phyloP scores from a whole-genome alignment of 805 yeast genomes.

The Zygosaccharomyces gambellarensis region DNA sequence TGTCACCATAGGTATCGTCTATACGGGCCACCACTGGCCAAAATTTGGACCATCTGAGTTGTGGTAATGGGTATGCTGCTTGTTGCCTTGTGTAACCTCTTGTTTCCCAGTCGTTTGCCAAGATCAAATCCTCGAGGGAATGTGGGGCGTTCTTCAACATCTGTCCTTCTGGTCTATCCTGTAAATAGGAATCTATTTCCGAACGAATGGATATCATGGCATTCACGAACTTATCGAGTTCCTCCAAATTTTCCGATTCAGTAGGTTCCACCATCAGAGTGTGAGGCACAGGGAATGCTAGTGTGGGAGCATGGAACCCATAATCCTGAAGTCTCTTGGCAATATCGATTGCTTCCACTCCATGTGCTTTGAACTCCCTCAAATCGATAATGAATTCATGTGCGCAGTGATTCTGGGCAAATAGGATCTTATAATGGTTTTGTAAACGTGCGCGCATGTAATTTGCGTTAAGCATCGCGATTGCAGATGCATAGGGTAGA shows the following conservation, averaged over 20 bases:
- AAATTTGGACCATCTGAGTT: constrained; percentile 67
- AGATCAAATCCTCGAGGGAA: constrained; percentile 69
- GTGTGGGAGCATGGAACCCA: constrained; percentile 98
- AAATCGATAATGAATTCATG: constrained; percentile 94
- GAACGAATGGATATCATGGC: constrained; percentile 75
- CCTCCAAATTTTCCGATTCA: constrained; percentile 84
- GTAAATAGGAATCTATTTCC: constrained; percentile 72
- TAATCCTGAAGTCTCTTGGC: constrained; percentile 97
- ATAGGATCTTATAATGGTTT: constrained; percentile 69
- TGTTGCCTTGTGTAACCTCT: constrained; percentile 89
- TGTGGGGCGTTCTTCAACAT: constrained; percentile 91
- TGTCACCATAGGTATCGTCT: constrained; percentile 92
- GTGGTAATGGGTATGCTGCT: constrained; percentile 89
- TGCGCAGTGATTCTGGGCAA: constrained; percentile 71
- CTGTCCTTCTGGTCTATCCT: constrained; percentile 59
- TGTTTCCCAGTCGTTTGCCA: constrained; percentile 64
- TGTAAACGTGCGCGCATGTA: constrained; percentile 82
- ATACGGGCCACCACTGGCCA: constrained; percentile 95
- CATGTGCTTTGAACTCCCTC: constrained; percentile 71
- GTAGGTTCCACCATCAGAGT: constrained; percentile 98
- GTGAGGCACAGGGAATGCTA: constrained; percentile 98
- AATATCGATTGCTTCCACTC: constrained; percentile 91
- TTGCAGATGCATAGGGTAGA: constrained; percentile 76
- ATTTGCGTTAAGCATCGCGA: constrained; percentile 93
- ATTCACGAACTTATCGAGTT: constrained; percentile 85